phyloP scores from a whole-genome alignment of 495 filamentous ascomycete species.

The Trichoderma gamsii region DNA sequence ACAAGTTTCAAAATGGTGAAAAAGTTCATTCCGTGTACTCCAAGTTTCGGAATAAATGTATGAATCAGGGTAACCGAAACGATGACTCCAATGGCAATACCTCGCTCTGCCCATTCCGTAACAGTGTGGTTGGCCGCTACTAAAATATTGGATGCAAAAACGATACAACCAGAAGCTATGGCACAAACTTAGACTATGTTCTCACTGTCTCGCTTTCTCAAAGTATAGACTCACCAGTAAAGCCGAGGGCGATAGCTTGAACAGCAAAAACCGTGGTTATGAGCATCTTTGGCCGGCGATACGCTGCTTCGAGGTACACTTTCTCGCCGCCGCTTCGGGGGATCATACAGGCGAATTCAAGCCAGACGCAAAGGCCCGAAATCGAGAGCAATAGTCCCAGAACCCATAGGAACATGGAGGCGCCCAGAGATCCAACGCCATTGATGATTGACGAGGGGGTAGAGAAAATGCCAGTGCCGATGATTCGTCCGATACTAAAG shows the following conservation, averaged over 20 bases:
- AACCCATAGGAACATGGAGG: conserved; percentile 50
- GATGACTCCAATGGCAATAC: conserved; percentile 33
- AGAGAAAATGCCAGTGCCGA: conserved; percentile 14
- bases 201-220: neutral
- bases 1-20: conserved; percentile 53
- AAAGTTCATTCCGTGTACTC: conserved; percentile 34
- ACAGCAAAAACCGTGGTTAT: conserved; percentile 62
- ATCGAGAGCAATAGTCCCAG: conserved; percentile 54
- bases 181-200: neutral
- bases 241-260: conserved; percentile 62
- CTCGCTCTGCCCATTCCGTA: conserved; percentile 47
- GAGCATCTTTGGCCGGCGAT: conserved; percentile 61
- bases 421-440: conserved; percentile 36
- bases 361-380: conserved; percentile 52
- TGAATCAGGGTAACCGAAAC: conserved; percentile 48
- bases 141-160: conserved; percentile 35
- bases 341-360: conserved; percentile 70
- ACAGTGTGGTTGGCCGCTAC: conserved; percentile 26
- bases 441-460: conserved; percentile 29
- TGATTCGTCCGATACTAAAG: conserved; percentile 9
- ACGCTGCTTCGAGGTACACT: conserved; percentile 73
- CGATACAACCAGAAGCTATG: conserved; percentile 31
- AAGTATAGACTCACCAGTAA: conserved; percentile 45
- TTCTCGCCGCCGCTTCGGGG: conserved; percentile 66
- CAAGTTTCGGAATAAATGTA: conserved; percentile 44